Evolutionary conservation across 2,329 filamentous ascomycete genomes (phyloP).

Genomic region (Apiospora malaysiana): DNA sequence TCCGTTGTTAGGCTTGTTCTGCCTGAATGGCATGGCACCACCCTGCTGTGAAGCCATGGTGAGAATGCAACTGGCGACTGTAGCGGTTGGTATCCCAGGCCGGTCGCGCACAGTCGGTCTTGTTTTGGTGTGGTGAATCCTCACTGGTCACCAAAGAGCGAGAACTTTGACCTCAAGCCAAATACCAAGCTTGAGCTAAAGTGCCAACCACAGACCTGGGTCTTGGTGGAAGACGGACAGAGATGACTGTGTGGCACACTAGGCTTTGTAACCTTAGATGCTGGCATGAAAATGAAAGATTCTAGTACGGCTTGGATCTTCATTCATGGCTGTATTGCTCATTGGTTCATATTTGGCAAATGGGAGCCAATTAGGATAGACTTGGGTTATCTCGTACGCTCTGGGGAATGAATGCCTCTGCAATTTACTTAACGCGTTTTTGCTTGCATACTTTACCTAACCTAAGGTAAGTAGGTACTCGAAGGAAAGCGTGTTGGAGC

Average conservation of each 20-base stretch:
- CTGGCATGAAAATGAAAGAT: not conserved
- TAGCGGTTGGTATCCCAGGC: not conserved
- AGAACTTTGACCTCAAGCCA: not conserved
- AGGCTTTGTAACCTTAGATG: not conserved
- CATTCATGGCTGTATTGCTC: not conserved
- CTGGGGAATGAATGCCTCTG: not conserved
- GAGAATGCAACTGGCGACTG: not conserved
- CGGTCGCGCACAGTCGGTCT: not conserved
- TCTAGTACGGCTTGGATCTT: not conserved
- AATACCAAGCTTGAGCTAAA: not conserved
- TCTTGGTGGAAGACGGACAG: not conserved
- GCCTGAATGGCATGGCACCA: constrained; percentile 17
- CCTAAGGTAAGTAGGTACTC: no score
- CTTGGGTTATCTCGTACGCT: not conserved
- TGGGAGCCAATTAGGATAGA: not conserved
- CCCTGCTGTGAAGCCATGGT: constrained; percentile 23
- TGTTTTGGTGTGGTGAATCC: not conserved
- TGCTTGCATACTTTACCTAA: not conserved
- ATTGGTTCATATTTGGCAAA: not conserved
- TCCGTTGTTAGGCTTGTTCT: not conserved
- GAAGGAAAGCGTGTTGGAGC: constrained; percentile 11
- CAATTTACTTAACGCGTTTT: constrained; percentile 3
- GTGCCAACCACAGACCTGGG: constrained; percentile 1
- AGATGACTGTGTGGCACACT: not conserved
- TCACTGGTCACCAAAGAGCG: not conserved